phyloP scores from a whole-genome alignment of 495 filamentous ascomycete species.

The Hypoxylon trugodes region DNA sequence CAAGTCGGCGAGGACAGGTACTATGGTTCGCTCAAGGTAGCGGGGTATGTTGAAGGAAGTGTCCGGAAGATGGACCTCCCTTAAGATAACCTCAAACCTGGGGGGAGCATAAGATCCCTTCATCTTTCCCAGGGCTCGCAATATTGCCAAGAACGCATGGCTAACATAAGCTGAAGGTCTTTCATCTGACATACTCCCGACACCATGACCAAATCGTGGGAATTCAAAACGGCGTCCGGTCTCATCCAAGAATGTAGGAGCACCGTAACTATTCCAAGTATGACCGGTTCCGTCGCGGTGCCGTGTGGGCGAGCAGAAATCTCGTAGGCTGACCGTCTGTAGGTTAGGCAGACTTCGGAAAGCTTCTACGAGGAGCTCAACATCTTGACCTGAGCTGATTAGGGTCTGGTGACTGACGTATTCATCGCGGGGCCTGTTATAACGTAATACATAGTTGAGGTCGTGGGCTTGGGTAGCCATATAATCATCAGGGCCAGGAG shows the following conservation, averaged over 20 bases:
- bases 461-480: not conserved
- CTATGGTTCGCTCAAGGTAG: constrained; percentile 35
- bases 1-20: constrained; percentile 45
- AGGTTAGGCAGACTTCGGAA: constrained; percentile 58
- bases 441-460: not conserved
- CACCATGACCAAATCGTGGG: not conserved
- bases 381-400: constrained; percentile 48
- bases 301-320: constrained; percentile 47
- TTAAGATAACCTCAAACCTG: constrained; percentile 52
- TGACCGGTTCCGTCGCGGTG: constrained; percentile 31
- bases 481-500: not conserved
- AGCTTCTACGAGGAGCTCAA: constrained; percentile 59
- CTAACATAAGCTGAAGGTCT: constrained; percentile 10
- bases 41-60: constrained; percentile 47
- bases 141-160: constrained; percentile 39
- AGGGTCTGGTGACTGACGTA: constrained; percentile 44
- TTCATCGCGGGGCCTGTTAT: constrained; percentile 14
- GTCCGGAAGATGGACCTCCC: constrained; percentile 34
- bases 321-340: constrained; percentile 57
- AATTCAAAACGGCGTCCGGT: constrained; percentile 12
- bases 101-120: constrained; percentile 21
- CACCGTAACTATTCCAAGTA: constrained; percentile 47
- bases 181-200: not conserved
- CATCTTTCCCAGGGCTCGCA: constrained; percentile 45
- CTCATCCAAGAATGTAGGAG: constrained; percentile 29